Base-by-base conservation (phyloP, 441 rosid genomes). In the Melastoma candidum region DNA sequence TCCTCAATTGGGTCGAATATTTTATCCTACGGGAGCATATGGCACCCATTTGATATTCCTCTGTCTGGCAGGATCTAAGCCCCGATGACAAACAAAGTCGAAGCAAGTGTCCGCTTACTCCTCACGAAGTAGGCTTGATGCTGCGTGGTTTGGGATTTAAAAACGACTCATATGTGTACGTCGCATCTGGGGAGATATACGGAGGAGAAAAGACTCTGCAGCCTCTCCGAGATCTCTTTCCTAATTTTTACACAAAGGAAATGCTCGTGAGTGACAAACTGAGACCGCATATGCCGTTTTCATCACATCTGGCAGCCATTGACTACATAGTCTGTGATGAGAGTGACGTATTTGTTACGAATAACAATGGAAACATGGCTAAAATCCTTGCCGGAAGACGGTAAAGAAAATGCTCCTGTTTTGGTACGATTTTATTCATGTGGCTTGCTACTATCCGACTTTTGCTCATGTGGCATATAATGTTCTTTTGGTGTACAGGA, bases 321-420 rank as follows among this genome's bases (percentile, higher is more conserved):
- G 99, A 93, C 73, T 89, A 83, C 79, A 84, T 84, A 39, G 95
- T 77, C 50, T 86, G 88, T 56, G 97, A 93, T 29, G 90, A 89
- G 65, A 93, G 98, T 52, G 97, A 93, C 25, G 96, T 86, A 63
- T 93, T 86, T 67, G 81, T 86, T 74, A 80, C 98, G 26, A 93
- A 89, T 47, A 93, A 93, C 53, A 93, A 93, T 52, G 99, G 97
- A 71, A 93, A 93, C 57, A 93, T 93, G 99, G 99, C 97, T 60
- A 89, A 85, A 78, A 86, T 86, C 71, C 96, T 93, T 60, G 95
- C 99, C 2, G 99, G 99, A 56, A 75, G 90, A 77, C 89, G 99
- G 99, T 93, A 68, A 17, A 17, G 22, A 17, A 17, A 17, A 17
- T 17, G 22, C 22, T 17, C 22, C 22, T 17, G 22, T 17, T 17